Evolutionary conservation across 108 stramenopile species (phyloP).

Genomic region (Skeletonema tropicum): DNA sequence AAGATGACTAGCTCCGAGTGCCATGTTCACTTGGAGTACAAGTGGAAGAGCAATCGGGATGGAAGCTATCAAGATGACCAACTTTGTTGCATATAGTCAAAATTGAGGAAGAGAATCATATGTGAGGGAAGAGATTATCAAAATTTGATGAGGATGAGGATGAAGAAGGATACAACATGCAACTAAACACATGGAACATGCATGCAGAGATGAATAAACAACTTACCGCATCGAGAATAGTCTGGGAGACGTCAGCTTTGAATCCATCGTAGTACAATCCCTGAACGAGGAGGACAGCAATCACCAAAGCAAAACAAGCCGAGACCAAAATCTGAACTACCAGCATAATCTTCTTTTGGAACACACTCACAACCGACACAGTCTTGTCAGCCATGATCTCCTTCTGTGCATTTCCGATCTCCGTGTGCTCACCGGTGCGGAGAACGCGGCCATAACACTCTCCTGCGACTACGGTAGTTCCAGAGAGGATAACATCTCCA

Average conservation of each 20-base stretch:
- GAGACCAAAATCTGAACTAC: constrained; percentile 69
- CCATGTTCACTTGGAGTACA: constrained; percentile 85
- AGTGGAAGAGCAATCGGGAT: constrained; percentile 87
- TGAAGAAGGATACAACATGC: neutral
- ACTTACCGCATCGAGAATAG: constrained; percentile 54
- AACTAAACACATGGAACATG: neutral
- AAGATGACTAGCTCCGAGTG: constrained; percentile 78
- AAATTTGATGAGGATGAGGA: neutral
- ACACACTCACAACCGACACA: constrained; percentile 62
- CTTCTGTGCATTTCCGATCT: constrained; percentile 71
- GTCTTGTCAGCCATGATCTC: constrained; percentile 76
- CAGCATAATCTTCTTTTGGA: constrained; percentile 73
- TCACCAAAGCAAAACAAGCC: constrained; percentile 51
- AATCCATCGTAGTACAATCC: constrained; percentile 65
- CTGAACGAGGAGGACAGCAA: constrained; percentile 61
- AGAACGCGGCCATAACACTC: constrained; percentile 75
- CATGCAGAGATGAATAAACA: neutral
- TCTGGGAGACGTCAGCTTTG: constrained; percentile 19
- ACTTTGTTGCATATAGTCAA: neutral
- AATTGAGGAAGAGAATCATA: no score
- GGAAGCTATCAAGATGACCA: constrained; percentile 80
- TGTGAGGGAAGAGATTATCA: neutral
- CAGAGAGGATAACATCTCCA: constrained; percentile 57
- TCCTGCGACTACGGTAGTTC: constrained; percentile 69
- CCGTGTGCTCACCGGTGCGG: constrained; percentile 68